Percentiles rank a stretch among this genome's conserved stretches.
phyloP scores from a whole-genome alignment of 306 rosid species.

The Canavalia gladiata region DNA sequence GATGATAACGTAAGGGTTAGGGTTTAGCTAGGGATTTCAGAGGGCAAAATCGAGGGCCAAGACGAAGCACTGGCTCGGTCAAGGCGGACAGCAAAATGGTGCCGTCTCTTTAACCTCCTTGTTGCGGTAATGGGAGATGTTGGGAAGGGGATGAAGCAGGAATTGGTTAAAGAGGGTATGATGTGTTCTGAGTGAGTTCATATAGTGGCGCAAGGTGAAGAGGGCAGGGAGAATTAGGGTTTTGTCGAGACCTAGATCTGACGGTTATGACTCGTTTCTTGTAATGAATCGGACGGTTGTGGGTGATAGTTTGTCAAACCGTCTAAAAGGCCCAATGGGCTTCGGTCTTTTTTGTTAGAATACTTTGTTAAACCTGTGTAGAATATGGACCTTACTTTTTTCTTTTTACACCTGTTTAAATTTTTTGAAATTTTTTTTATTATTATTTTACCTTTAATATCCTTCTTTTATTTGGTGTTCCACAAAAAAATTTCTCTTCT shows the following conservation, averaged over 20 bases:
- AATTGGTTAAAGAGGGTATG: no score
- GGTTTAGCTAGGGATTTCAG: not conserved
- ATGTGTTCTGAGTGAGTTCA: not conserved
- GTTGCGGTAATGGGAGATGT: not conserved
- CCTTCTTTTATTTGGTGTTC: no score
- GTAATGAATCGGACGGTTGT: not conserved
- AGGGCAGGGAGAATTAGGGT: constrained; percentile 1
- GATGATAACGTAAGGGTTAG: not conserved
- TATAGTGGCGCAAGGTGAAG: not conserved
- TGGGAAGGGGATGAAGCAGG: not conserved
- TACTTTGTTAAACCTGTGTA: no score
- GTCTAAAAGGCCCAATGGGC: not conserved
- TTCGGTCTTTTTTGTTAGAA: not conserved
- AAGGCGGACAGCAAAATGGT: constrained; percentile 74
- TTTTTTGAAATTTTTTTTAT: no score
- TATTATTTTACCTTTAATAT: no score
- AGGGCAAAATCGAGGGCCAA: constrained; percentile 77
- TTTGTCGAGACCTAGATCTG: not conserved
- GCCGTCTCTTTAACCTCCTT: constrained; percentile 82
- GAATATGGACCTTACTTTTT: no score
- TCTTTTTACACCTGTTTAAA: no score
- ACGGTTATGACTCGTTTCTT: not conserved
- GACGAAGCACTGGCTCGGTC: constrained; percentile 63
- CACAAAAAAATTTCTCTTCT: no score
- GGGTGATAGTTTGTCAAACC: not conserved